Percentiles rank a stretch among this genome's conserved stretches.
Conservation (phyloP, 2,329 filamentous ascomycete genomes). For the Aspergillus oerlinghausenensis region DNA sequence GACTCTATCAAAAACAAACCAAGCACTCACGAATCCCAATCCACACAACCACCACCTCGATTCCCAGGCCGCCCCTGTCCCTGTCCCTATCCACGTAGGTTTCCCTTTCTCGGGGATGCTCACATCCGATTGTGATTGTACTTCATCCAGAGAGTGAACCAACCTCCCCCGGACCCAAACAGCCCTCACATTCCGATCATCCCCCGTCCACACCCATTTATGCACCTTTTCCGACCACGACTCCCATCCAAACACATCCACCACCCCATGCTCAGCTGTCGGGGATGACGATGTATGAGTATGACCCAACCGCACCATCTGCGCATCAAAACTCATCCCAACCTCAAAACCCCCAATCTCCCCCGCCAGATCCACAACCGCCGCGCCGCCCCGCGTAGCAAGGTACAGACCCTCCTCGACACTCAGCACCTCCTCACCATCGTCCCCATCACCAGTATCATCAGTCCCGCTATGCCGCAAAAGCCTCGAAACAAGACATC, state of each 20-base stretch:
- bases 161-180: constrained; percentile 86
- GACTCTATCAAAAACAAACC: constrained; percentile 2
- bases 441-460: not conserved
- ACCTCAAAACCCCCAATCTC: constrained; percentile 76
- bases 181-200: constrained; percentile 81
- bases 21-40: constrained; percentile 1
- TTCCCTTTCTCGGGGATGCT: not conserved
- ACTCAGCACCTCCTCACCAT: constrained; percentile 61
- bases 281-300: too few species aligned
- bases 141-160: constrained; percentile 55
- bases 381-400: constrained; percentile 81
- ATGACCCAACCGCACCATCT: constrained; percentile 63
- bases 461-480: constrained; percentile 24
- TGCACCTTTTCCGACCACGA: constrained; percentile 78
- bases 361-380: constrained; percentile 68
- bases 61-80: not conserved
- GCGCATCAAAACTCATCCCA: constrained; percentile 87
- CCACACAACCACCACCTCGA: constrained; percentile 1
- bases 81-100: not conserved
- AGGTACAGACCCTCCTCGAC: constrained; percentile 84
- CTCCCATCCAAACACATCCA: constrained; percentile 91
- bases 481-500: constrained; percentile 70
- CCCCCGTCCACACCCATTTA: constrained; percentile 93
- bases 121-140: not conserved
- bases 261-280: constrained; percentile 50